Conservation (phyloP, 108 stramenopile species). For the Skeletonema grethae region DNA sequence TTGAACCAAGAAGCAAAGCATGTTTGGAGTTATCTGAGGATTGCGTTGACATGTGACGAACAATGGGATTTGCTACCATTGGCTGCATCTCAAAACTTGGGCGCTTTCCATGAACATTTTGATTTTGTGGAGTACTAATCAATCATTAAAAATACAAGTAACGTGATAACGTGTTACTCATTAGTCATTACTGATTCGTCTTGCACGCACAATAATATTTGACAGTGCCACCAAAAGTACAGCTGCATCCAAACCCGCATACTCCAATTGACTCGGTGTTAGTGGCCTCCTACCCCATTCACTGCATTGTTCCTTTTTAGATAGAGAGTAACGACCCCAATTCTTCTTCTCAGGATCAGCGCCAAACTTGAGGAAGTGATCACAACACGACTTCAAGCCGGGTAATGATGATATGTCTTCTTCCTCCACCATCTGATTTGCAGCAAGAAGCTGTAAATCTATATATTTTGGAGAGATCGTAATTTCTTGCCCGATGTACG, state of each 20-base stretch:
- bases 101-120: constrained; percentile 75
- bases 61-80: constrained; percentile 90
- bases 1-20: constrained; percentile 91
- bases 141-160: not conserved
- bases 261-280: constrained; percentile 31
- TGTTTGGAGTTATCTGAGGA: constrained; percentile 95
- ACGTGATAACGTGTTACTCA: not conserved
- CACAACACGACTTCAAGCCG: constrained; percentile 39
- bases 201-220: constrained; percentile 24
- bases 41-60: constrained; percentile 89
- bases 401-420: constrained; percentile 9
- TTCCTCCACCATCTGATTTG: constrained; percentile 26
- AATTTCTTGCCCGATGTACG: constrained; percentile 39
- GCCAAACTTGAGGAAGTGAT: constrained; percentile 22
- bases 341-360: not conserved
- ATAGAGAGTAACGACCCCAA: constrained; percentile 21
- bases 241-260: constrained; percentile 47
- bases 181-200: not conserved
- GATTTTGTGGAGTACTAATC: constrained; percentile 70
- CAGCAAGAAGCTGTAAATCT: constrained; percentile 42
- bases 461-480: constrained; percentile 9
- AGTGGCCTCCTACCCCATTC: constrained; percentile 44
- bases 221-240: constrained; percentile 34
- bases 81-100: constrained; percentile 74
- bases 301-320: constrained; percentile 58